A percentile compares a stretch with the other conserved stretches of the same genome.
Evolutionary conservation across 164 flowering plant species (phyloP).

Genomic region (Umbellularia californica): DNA sequence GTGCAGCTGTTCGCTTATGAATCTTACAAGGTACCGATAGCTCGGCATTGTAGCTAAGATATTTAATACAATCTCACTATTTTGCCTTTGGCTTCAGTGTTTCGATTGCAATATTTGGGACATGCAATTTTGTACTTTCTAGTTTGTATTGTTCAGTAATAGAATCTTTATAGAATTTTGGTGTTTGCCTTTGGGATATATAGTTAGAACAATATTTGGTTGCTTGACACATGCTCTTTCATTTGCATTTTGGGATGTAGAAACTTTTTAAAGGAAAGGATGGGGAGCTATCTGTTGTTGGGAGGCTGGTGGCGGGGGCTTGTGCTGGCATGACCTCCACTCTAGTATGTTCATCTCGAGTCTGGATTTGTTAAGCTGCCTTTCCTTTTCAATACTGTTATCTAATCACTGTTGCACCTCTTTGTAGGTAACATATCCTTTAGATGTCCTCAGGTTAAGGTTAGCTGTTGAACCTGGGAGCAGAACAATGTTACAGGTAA

Average conservation of each 20-base stretch:
- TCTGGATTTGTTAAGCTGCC: neutral
- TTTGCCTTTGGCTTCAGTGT: neutral
- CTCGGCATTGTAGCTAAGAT: neutral
- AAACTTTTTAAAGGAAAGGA: constrained; percentile 72
- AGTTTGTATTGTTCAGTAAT: neutral
- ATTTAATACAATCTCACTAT: neutral
- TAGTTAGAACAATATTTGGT: neutral
- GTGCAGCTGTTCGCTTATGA: constrained; percentile 93
- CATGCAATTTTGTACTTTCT: neutral
- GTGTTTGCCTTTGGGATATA: neutral
- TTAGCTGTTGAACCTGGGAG: constrained; percentile 92
- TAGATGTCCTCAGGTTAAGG: constrained; percentile 89
- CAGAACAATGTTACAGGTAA: constrained; percentile 82
- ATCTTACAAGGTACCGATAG: constrained; percentile 59
- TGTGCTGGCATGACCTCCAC: constrained; percentile 99
- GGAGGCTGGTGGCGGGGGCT: constrained; percentile 95
- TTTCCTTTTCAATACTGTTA: neutral
- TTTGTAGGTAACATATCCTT: constrained; percentile 81
- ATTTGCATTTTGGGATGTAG: constrained; percentile 27
- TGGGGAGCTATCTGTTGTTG: constrained; percentile 81
- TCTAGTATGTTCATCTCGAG: constrained; percentile 50
- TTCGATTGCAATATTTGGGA: neutral
- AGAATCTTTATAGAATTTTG: neutral
- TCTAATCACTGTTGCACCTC: neutral
- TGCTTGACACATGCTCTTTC: constrained; percentile 6